Conservation (phyloP, 176 grass and related monocot genomes). For the Bonia amplexicaulis region DNA sequence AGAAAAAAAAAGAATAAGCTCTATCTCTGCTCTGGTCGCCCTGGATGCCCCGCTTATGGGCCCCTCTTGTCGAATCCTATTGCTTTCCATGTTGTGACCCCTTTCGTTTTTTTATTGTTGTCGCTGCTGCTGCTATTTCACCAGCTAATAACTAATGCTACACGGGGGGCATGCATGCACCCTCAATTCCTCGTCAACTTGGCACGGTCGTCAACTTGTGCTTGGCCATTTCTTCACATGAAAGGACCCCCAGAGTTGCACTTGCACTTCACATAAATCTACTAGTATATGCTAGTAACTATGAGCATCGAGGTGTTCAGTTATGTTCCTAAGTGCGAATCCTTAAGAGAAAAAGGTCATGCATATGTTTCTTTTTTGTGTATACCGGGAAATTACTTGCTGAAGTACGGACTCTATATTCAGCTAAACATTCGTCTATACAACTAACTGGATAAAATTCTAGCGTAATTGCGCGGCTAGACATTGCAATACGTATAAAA, state of each 20-base stretch:
- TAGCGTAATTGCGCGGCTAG: too few species aligned
- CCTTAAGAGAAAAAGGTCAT: neutral
- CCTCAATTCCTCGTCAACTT: neutral
- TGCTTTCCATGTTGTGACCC: slow-evolving; percentile 16
- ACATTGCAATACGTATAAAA: too few species aligned
- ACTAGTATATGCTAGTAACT: neutral
- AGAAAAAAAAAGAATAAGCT: too few species aligned
- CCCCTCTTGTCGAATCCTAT: neutral
- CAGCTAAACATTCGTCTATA: neutral
- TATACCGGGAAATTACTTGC: neutral
- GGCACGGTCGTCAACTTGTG: slow-evolving; percentile 43
- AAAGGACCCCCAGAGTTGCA: slow-evolving; percentile 27
- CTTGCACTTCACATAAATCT: neutral
- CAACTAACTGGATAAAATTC: too few species aligned
- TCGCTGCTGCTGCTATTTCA: neutral
- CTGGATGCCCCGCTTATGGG: slow-evolving; percentile 27
- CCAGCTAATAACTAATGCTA: neutral
- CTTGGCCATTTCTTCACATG: slow-evolving; percentile 20
- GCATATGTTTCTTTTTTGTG: neutral
- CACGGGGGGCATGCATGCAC: neutral
- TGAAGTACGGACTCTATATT: neutral
- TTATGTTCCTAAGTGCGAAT: neutral
- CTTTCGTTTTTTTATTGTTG: neutral
- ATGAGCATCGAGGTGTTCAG: neutral
- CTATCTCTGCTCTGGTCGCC: neutral